phyloP scores from a whole-genome alignment of 2,329 filamentous ascomycete genomes.

The Fusarium brachygibbosum region DNA sequence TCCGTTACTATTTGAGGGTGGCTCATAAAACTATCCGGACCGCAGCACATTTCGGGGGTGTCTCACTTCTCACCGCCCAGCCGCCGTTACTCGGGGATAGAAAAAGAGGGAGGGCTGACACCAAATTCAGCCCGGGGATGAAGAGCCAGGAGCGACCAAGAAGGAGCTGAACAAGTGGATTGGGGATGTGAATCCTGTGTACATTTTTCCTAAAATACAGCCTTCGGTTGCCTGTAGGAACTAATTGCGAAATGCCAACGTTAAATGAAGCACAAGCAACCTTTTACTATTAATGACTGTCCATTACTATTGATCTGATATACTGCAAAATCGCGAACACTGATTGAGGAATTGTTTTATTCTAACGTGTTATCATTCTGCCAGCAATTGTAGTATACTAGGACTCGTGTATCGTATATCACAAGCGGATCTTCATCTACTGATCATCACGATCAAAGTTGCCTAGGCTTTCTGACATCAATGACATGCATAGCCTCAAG shows the following conservation, averaged over 20 bases:
- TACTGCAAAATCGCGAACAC: neutral
- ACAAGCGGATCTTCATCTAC: neutral
- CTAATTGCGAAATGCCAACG: constrained; percentile 51
- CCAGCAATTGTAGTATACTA: neutral
- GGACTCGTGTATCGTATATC: neutral
- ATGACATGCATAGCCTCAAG: neutral
- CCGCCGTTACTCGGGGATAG: constrained; percentile 22
- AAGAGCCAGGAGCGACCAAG: constrained; percentile 20
- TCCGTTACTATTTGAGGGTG: constrained; percentile 9
- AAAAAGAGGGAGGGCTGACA: constrained; percentile 38
- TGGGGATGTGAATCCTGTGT: constrained; percentile 53
- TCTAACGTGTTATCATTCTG: neutral
- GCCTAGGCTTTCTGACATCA: constrained; percentile 8
- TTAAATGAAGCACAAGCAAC: constrained; percentile 47
- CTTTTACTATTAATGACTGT: constrained; percentile 11
- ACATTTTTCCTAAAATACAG: constrained; percentile 56
- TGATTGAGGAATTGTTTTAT: neutral
- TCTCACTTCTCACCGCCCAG: constrained; percentile 28
- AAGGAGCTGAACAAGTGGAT: constrained; percentile 42
- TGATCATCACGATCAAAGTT: constrained; percentile 1
- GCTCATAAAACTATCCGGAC: constrained; percentile 22
- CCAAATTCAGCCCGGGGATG: constrained; percentile 15
- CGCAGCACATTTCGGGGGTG: constrained; percentile 14
- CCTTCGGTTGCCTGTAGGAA: constrained; percentile 52
- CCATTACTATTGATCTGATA: neutral